phyloP scores from a whole-genome alignment of 805 yeast species.

The Wickerhamomyces subpelliculosus region DNA sequence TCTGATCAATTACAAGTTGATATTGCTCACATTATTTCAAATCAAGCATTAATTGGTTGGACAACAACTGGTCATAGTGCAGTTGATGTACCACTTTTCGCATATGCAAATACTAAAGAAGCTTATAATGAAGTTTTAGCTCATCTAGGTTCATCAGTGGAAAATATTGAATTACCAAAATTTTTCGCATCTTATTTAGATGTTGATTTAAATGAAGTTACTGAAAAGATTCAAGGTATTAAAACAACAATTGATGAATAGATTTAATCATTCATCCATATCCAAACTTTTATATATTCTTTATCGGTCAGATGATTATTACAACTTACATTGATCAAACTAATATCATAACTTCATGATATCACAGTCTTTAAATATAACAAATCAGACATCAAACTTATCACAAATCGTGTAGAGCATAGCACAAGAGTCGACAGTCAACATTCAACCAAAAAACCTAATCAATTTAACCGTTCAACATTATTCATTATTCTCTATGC shows the following conservation, averaged over 20 bases:
- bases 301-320: too few relatives aligned
- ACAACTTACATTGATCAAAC: too few relatives aligned
- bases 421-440: too few relatives aligned
- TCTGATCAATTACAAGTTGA: slow-evolving; percentile 31
- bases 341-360: too few relatives aligned
- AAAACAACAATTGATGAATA: slow-evolving; percentile 16
- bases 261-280: neutral
- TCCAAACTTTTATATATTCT: neutral
- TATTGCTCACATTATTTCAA: slow-evolving; percentile 61
- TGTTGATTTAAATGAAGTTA: slow-evolving; percentile 41
- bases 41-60: slow-evolving; percentile 85
- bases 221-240: slow-evolving; percentile 41
- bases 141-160: slow-evolving; percentile 74
- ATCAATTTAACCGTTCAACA: too few relatives aligned
- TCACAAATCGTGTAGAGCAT: too few relatives aligned
- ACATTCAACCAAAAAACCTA: too few relatives aligned
- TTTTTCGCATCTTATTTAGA: slow-evolving; percentile 55
- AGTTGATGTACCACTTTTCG: slow-evolving; percentile 88
- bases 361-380: too few relatives aligned
- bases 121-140: slow-evolving; percentile 34
- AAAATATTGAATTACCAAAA: slow-evolving; percentile 76
- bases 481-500: too few relatives aligned
- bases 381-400: too few relatives aligned
- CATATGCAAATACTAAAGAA: slow-evolving; percentile 52
- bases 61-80: slow-evolving; percentile 95